Evolutionary conservation across 208 protist genomes (phyloP), one percentile per base, ranked within the genome.

Genomic region (Leishmania tropica): DNA sequence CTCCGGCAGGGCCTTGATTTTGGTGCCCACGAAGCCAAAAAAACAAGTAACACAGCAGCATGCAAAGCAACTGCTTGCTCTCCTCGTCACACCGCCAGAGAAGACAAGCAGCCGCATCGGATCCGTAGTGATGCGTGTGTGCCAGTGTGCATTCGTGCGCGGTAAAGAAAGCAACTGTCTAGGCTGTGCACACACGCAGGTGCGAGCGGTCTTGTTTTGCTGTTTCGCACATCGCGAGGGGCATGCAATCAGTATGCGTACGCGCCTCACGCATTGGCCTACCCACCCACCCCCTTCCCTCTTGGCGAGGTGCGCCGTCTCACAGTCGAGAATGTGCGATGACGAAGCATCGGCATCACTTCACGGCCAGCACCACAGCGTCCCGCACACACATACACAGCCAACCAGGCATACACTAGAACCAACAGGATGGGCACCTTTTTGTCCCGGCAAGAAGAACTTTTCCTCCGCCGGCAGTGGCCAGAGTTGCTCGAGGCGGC

Each of bases 361-460:
- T 37, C 47, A 17, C 42, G 42, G 40, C 71, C 71, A 58, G n/a
- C 71, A 35, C 40, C 47, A 58, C 45, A 54, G 47, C 42, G 24
- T 11, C 75, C 64, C 74, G 67, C 75, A 67, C 54, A 3, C 40
- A 56, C 54, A 68, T 51, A 79, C 17, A 13, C 75, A 31, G n/a
- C 11, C 11, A 73, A 45, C 47, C 37, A 75, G 24, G 73, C 45
- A 77, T 28, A 74, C 17, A 73, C 54, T 31, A 67, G 28, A 7
- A 35, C 17, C 24, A 42, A 28, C 8, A 62, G 35, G 53, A 97
- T 97, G 93, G 93, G 93, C 56, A 70, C 83, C 0, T 82, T 60
- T 72, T 68, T 95, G 17, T 97, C 94, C 24, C 86, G 75, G 5
- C 89, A 97, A 73, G 92, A 97, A 75, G 77, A 92, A 68, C 84